phyloP scores from a whole-genome alignment of 805 yeast genomes.

The Barnettozyma pratensis region DNA sequence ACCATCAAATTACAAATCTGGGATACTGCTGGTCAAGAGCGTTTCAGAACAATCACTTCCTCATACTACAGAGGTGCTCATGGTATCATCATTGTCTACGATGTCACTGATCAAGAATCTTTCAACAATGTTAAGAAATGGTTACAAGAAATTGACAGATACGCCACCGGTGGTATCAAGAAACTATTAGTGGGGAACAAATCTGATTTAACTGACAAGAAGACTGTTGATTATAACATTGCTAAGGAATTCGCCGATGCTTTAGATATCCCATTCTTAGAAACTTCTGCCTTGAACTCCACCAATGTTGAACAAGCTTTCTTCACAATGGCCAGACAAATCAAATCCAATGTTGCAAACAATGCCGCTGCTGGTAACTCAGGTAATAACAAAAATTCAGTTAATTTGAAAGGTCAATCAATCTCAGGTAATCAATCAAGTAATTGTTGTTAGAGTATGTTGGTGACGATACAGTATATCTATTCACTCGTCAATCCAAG shows the following conservation, averaged over 20 bases:
- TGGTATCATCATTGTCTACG: conserved; percentile 96
- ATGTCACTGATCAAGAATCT: conserved; percentile 94
- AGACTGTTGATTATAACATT: conserved; percentile 91
- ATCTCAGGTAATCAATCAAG: conserved; percentile 37
- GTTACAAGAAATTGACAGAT: conserved; percentile 97
- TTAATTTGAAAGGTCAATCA: conserved; percentile 69
- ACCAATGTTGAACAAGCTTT: conserved; percentile 98
- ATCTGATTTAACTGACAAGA: conserved; percentile 89
- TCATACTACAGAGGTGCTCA: conserved; percentile 98
- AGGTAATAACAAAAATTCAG: conserved; percentile 52
- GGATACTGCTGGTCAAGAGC: conserved; percentile 99
- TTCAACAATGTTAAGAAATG: conserved; percentile 97
- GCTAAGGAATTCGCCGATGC: conserved; percentile 98
- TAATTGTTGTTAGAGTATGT: conserved; percentile 38
- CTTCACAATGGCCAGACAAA: conserved; percentile 97
- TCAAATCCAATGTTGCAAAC: conserved; percentile 89
- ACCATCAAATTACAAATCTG: conserved; percentile 96
- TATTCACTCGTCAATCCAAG: neutral
- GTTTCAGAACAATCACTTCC: conserved; percentile 96
- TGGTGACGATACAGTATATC: neutral
- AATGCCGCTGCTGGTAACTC: conserved; percentile 31
- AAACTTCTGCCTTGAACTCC: conserved; percentile 91
- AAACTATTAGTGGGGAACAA: conserved; percentile 95
- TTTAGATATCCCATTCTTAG: conserved; percentile 88
- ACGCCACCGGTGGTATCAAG: conserved; percentile 96